Evolutionary conservation across 306 rosid genomes (phyloP).

Genomic region (Carpinus fangiana): DNA sequence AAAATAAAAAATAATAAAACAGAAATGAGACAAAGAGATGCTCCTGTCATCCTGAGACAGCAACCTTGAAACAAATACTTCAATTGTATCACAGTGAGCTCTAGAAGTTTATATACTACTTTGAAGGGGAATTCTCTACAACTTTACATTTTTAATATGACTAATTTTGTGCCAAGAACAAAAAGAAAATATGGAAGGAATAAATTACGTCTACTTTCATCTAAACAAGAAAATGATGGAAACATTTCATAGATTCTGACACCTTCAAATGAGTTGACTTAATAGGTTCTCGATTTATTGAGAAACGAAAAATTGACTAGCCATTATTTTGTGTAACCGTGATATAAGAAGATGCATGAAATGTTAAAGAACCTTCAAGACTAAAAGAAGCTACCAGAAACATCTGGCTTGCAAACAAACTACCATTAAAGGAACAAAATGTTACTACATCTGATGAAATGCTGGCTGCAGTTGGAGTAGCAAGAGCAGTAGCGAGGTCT

Average conservation of each 20-base stretch:
- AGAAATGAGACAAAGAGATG: neutral
- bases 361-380: neutral
- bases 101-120: neutral
- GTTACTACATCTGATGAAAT: too few species aligned
- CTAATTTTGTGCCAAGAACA: neutral
- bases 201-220: neutral
- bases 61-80: neutral
- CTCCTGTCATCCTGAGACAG: neutral
- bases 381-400: neutral
- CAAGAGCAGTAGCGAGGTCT: conserved; percentile 22
- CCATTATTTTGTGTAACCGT: neutral
- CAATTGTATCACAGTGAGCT: neutral
- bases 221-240: neutral
- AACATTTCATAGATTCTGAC: neutral
- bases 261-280: neutral
- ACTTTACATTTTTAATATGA: neutral
- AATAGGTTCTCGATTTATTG: neutral
- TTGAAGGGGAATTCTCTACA: conserved; percentile 1
- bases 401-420: too few species aligned
- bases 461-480: too few species aligned
- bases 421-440: too few species aligned
- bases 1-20: neutral
- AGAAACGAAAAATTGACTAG: neutral
- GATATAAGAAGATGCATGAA: neutral
- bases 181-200: neutral